Conservation (phyloP, 345 rosid species). For the Dovyalis caffra region DNA sequence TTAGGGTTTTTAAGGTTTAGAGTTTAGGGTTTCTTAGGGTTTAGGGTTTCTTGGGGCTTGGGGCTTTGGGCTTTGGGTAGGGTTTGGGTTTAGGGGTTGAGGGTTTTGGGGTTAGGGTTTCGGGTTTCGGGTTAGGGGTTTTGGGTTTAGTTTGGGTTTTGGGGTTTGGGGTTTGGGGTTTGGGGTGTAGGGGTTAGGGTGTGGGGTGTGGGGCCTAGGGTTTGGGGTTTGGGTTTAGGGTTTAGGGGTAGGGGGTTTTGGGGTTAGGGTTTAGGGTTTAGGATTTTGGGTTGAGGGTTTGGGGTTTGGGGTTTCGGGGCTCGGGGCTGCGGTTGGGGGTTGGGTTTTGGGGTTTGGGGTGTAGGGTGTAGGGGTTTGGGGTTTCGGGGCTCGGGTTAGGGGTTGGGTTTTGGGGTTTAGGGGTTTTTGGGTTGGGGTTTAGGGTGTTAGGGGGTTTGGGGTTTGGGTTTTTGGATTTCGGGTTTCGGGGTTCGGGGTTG, state of each 20-base stretch:
- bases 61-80: background rate
- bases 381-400: conserved; percentile 14
- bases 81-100: background rate
- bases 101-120: background rate
- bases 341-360: conserved; percentile 17
- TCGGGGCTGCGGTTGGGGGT: conserved; percentile 12
- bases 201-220: conserved; percentile 24
- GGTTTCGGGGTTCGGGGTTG: conserved; percentile 15
- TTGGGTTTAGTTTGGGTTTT: background rate
- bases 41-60: background rate
- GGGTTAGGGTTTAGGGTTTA: conserved; percentile 16
- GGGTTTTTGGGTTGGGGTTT: conserved; percentile 18
- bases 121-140: background rate
- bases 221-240: conserved; percentile 21
- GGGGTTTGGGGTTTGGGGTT: conserved; percentile 14
- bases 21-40: conserved; percentile 1
- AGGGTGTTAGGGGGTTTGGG: conserved; percentile 19
- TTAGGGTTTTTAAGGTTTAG: conserved; percentile 1
- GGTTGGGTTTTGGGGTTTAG: conserved; percentile 17
- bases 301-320: conserved; percentile 17
- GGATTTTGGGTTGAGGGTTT: conserved; percentile 20
- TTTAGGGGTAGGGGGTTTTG: conserved; percentile 23
- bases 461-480: conserved; percentile 21
- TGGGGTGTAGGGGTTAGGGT: conserved; percentile 20
- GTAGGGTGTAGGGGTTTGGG: background rate